Conservation (phyloP, 768 basidiomycete species). For the Agrocybe pediades region DNA sequence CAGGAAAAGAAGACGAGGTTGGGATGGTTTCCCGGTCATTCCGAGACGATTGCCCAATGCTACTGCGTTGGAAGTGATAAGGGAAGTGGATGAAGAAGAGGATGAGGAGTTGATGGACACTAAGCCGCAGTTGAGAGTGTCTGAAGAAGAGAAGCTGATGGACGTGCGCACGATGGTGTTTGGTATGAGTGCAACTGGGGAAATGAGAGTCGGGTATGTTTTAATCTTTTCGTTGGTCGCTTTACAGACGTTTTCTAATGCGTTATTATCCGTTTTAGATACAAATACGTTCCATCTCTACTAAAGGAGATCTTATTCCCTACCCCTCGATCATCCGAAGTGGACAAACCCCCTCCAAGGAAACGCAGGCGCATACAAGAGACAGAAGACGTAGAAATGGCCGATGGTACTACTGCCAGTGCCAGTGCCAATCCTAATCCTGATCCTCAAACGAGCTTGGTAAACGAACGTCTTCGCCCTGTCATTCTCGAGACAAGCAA, state of each 20-base stretch:
- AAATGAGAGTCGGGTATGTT: constrained; percentile 47
- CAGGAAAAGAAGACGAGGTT: constrained; percentile 42
- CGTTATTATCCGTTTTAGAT: constrained; percentile 32
- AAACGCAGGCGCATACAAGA: constrained; percentile 35
- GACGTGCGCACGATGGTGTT: constrained; percentile 50
- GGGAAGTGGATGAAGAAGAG: constrained; percentile 35
- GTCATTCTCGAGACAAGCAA: constrained; percentile 43
- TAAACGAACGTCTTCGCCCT: constrained; percentile 19
- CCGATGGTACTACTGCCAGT: constrained; percentile 11
- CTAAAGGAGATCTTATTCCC: constrained; percentile 50
- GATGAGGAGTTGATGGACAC: constrained; percentile 21
- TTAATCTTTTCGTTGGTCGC: neutral
- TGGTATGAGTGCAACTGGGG: constrained; percentile 39
- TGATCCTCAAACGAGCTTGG: neutral
- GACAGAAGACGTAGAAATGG: constrained; percentile 27
- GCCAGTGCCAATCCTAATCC: constrained; percentile 6
- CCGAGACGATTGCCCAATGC: constrained; percentile 39
- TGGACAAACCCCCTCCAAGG: constrained; percentile 28
- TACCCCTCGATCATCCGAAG: constrained; percentile 11
- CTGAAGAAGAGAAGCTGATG: constrained; percentile 46
- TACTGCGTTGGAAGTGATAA: constrained; percentile 39
- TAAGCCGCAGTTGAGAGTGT: constrained; percentile 25
- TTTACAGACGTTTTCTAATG: neutral
- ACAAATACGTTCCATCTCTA: constrained; percentile 50
- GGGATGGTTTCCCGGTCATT: constrained; percentile 31